These are phyloP conservation scores for Sordaria brevicollis DNA, from an alignment of 495 filamentous ascomycete species.

Conservation along the genomic window DNA sequence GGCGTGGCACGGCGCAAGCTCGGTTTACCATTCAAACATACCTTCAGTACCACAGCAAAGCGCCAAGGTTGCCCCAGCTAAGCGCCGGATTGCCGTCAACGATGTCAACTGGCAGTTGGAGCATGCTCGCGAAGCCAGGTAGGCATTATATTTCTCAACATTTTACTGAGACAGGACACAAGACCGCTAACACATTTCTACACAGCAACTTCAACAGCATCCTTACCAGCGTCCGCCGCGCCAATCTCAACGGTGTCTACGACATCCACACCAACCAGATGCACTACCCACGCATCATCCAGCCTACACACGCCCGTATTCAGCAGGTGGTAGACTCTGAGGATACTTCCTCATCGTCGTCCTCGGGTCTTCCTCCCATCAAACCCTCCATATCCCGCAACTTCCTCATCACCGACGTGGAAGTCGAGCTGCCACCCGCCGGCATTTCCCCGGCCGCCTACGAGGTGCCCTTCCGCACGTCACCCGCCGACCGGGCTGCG, in stretches of 20 bases:
- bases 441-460: constrained; percentile 34
- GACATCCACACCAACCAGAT: constrained; percentile 88
- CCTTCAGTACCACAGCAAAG: constrained; percentile 66
- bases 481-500: constrained; percentile 11
- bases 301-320: constrained; percentile 79
- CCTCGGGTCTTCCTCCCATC: constrained; percentile 51
- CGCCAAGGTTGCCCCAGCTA: constrained; percentile 59
- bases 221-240: constrained; percentile 51
- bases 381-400: constrained; percentile 57
- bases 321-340: constrained; percentile 45
- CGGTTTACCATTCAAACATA: constrained; percentile 78
- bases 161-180: neutral
- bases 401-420: constrained; percentile 64
- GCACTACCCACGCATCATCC: constrained; percentile 78
- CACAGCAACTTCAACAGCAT: constrained; percentile 69
- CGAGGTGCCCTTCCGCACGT: constrained; percentile 32
- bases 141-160: constrained; percentile 16
- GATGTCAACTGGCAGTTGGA: constrained; percentile 97
- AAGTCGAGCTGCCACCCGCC: constrained; percentile 47
- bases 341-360: constrained; percentile 9
- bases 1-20: constrained; percentile 93
- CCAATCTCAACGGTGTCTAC: constrained; percentile 69
- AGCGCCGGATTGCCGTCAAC: constrained; percentile 77
- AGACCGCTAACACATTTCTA: constrained; percentile 5
- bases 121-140: constrained; percentile 85